Evolutionary conservation across 306 rosid genomes (phyloP).

Genomic region (Cajanus cajan): DNA sequence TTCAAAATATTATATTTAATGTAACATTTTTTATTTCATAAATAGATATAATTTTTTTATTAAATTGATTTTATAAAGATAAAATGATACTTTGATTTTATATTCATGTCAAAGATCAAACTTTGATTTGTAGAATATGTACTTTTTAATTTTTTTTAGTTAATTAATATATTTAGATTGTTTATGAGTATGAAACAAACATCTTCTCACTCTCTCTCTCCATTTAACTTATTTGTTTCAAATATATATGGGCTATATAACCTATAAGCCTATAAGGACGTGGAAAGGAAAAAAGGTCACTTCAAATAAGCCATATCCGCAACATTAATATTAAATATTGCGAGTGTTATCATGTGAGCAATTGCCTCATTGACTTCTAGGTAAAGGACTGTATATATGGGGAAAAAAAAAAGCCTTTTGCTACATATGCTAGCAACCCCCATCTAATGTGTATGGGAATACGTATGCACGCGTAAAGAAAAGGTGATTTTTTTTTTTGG

Average conservation of each 20-base stretch:
- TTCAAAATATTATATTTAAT: background rate
- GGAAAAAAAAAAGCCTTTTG: background rate
- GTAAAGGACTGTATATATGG: background rate
- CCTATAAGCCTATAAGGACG: background rate
- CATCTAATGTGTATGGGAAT: background rate
- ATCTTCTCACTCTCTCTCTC: background rate
- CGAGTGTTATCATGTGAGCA: background rate
- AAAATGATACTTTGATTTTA: too few relatives aligned
- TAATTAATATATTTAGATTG: background rate
- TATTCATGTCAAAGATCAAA: too few relatives aligned
- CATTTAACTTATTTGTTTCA: too few relatives aligned
- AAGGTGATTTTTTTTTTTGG: too few relatives aligned
- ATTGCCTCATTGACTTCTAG: background rate
- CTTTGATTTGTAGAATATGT: background rate
- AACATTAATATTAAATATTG: background rate
- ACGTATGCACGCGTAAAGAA: background rate
- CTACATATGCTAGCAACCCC: background rate
- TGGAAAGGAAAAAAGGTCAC: background rate
- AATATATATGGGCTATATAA: background rate
- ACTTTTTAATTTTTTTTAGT: background rate
- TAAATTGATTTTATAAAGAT: too few relatives aligned
- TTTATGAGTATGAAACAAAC: background rate
- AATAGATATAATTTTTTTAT: too few relatives aligned
- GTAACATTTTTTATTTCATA: too few relatives aligned
- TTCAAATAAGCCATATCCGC: background rate